Evolutionary conservation across 2,329 filamentous ascomycete species (phyloP).

Genomic region (Dothistroma pini): DNA sequence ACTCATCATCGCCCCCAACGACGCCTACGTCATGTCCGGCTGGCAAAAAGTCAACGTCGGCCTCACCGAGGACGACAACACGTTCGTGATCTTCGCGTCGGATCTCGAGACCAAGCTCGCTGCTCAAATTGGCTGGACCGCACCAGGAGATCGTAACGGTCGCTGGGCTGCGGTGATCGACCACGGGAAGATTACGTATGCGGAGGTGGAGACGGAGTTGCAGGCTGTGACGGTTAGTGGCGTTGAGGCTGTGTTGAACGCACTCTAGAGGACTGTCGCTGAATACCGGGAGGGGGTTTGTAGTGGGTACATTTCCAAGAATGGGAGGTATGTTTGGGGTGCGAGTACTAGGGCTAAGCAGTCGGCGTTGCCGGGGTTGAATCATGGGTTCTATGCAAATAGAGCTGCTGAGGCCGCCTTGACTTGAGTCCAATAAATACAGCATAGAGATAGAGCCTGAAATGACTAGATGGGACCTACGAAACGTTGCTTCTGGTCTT

Average conservation of each 20-base stretch:
- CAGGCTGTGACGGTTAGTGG: conserved; percentile 23
- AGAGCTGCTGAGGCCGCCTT: not conserved
- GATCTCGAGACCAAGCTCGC: conserved; percentile 25
- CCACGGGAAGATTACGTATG: conserved; percentile 23
- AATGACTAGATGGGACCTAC: not conserved
- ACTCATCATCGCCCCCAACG: conserved; percentile 23
- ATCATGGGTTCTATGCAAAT: not conserved
- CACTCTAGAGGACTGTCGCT: not conserved
- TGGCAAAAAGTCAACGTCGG: conserved; percentile 24
- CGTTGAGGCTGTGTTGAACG: conserved; percentile 2
- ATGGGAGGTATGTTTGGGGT: not conserved
- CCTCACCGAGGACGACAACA: conserved; percentile 20
- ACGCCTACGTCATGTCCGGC: conserved; percentile 23
- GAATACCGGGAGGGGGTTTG: not conserved
- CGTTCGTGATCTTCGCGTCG: conserved; percentile 21
- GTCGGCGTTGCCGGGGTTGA: not conserved
- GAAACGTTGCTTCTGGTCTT: too few relatives aligned
- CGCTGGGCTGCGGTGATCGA: conserved; percentile 22
- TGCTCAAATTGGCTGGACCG: conserved; percentile 23
- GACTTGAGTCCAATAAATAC: not conserved
- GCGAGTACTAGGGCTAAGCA: not conserved
- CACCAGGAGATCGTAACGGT: conserved; percentile 22
- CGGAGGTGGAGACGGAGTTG: conserved; percentile 21
- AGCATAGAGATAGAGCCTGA: not conserved
- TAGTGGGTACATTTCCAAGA: not conserved